Conservation (phyloP, 768 basidiomycete genomes). For the Pleurotus eryngii region DNA sequence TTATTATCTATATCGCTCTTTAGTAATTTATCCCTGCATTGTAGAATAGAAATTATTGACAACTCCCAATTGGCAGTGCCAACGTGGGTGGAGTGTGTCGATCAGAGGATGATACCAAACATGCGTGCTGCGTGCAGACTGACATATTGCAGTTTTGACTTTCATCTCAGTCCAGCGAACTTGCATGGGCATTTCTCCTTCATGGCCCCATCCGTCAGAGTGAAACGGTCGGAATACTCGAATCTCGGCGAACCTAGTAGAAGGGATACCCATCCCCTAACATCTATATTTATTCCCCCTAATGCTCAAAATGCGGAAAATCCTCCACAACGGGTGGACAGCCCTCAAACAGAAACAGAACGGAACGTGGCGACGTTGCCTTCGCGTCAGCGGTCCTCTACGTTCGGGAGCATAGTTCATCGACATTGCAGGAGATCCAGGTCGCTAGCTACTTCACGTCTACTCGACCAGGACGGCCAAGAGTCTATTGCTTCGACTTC, state of each 20-base stretch:
- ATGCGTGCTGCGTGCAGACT: not conserved
- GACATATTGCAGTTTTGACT: not conserved
- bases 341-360: not conserved
- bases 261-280: slow-evolving; percentile 8
- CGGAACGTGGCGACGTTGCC: not conserved
- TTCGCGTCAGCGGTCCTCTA: not conserved
- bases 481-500: not conserved
- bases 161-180: not conserved
- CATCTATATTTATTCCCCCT: slow-evolving; percentile 13
- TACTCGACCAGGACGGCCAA: not conserved
- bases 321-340: not conserved
- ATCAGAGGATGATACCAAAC: not conserved
- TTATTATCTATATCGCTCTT: too few species aligned
- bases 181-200: not conserved
- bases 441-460: slow-evolving; percentile 1
- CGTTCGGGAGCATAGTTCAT: slow-evolving; percentile 2
- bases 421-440: slow-evolving; percentile 2
- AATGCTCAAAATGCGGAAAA: not conserved
- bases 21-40: too few species aligned
- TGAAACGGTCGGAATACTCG: slow-evolving; percentile 34
- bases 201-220: slow-evolving; percentile 48
- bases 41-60: too few species aligned
- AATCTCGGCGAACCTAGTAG: slow-evolving; percentile 17
- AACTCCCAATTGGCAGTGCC: too few species aligned
- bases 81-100: not conserved